A percentile compares a stretch with the other conserved stretches of the same genome.
phyloP scores from a whole-genome alignment of 2,329 filamentous ascomycete species.

The Alternaria gansuensis region DNA sequence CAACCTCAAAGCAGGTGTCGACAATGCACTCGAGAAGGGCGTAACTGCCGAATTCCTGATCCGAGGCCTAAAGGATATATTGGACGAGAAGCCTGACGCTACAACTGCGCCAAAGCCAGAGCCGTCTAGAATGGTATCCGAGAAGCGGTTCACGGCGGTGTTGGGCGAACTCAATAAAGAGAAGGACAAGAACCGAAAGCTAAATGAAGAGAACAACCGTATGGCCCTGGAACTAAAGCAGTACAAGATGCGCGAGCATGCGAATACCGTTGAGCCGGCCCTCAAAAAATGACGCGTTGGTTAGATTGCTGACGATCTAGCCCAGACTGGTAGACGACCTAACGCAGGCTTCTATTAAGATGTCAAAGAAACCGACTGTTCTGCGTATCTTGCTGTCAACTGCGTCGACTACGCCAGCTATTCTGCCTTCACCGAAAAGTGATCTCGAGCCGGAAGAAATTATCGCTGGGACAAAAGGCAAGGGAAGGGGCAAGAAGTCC shows the following conservation, averaged over 20 bases:
- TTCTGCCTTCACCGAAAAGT: not conserved
- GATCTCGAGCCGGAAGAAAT: not conserved
- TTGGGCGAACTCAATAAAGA: slow-evolving; percentile 23
- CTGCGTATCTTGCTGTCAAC: not conserved
- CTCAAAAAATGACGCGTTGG: slow-evolving; percentile 1
- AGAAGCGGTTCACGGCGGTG: slow-evolving; percentile 24
- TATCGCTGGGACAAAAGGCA: not conserved
- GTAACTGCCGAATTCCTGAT: slow-evolving; percentile 23
- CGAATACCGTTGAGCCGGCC: not conserved
- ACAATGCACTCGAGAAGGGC: slow-evolving; percentile 20
- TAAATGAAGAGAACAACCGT: slow-evolving; percentile 38
- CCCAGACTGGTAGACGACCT: not conserved
- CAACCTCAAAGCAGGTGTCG: slow-evolving; percentile 25
- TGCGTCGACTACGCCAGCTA: not conserved
- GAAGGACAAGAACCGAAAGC: slow-evolving; percentile 23
- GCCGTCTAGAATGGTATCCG: slow-evolving; percentile 24
- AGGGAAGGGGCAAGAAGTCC: not conserved
- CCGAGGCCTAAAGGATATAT: slow-evolving; percentile 15
- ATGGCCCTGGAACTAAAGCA: slow-evolving; percentile 26
- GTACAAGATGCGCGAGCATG: slow-evolving; percentile 16
- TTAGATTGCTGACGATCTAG: slow-evolving; percentile 2
- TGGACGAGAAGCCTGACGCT: slow-evolving; percentile 18
- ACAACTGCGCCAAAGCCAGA: slow-evolving; percentile 21
- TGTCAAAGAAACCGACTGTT: not conserved
- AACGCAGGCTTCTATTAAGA: not conserved